Conservation (phyloP, 2,329 filamentous ascomycete genomes). For the Chaetomium strumarium region DNA sequence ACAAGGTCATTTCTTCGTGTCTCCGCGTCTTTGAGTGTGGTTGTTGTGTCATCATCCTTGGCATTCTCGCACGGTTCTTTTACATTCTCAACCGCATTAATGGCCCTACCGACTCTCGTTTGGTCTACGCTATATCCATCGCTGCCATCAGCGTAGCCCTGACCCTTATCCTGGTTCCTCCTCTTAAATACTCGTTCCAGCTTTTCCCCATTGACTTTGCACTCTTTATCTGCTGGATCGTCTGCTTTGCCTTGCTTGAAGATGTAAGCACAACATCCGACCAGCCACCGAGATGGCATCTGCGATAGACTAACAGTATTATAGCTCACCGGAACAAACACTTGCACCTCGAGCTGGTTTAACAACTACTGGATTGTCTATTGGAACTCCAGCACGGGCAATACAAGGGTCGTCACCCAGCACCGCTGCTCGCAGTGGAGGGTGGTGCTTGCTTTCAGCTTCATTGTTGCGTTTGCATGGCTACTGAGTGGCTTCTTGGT, state of each 20-base stretch:
- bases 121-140: slow-evolving; percentile 6
- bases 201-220: slow-evolving; percentile 6
- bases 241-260: slow-evolving; percentile 8
- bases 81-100: not conserved
- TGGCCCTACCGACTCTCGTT: not conserved
- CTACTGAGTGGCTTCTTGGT: slow-evolving; percentile 5
- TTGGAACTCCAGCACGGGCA: not conserved
- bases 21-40: slow-evolving; percentile 6
- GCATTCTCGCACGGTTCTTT: slow-evolving; percentile 6
- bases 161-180: slow-evolving; percentile 1
- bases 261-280: slow-evolving; percentile 1
- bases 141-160: slow-evolving; percentile 4
- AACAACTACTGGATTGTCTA: not conserved
- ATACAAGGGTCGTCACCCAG: not conserved
- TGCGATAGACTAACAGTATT: not conserved
- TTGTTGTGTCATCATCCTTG: slow-evolving; percentile 5
- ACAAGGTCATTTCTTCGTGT: slow-evolving; percentile 4
- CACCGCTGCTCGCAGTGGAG: slow-evolving; percentile 2
- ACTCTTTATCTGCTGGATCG: slow-evolving; percentile 9
- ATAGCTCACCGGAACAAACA: not conserved
- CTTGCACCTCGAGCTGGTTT: slow-evolving; percentile 3
- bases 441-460: slow-evolving; percentile 6
- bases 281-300: not conserved
- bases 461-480: slow-evolving; percentile 7
- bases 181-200: slow-evolving; percentile 5